phyloP scores from a whole-genome alignment of 306 rosid genomes.

The Malus asiatica region DNA sequence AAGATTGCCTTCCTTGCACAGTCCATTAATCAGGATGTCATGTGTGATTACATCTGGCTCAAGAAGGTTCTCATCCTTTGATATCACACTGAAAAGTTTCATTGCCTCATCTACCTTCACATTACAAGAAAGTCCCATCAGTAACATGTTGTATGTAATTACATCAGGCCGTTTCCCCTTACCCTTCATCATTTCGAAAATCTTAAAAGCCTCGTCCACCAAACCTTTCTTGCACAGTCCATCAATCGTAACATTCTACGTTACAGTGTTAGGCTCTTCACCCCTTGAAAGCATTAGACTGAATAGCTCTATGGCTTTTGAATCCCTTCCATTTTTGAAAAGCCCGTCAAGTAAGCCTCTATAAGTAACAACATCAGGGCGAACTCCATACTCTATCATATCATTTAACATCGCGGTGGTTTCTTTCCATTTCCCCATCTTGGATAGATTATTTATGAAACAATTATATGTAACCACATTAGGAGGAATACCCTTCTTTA shows the following conservation, averaged over 20 bases:
- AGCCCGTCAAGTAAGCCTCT: constrained; percentile 68
- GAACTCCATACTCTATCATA: constrained; percentile 46
- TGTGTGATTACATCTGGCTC: constrained; percentile 49
- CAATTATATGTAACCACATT: constrained; percentile 54
- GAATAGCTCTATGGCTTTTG: constrained; percentile 44
- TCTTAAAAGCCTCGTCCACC: constrained; percentile 42
- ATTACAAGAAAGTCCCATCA: constrained; percentile 47
- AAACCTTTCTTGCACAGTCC: constrained; percentile 71
- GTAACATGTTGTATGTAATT: constrained; percentile 58
- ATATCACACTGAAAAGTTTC: constrained; percentile 38
- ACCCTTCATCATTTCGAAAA: constrained; percentile 50
- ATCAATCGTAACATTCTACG: constrained; percentile 60
- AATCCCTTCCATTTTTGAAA: constrained; percentile 52
- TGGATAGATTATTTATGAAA: constrained; percentile 57
- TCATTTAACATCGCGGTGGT: constrained; percentile 45
- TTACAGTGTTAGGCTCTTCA: constrained; percentile 51
- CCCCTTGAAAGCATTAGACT: constrained; percentile 53
- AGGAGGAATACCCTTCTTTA: constrained; percentile 48
- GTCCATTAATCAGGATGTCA: constrained; percentile 53
- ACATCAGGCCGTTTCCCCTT: constrained; percentile 66
- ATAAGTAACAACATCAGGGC: constrained; percentile 52
- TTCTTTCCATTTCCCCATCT: constrained; percentile 56
- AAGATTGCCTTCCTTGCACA: constrained; percentile 48
- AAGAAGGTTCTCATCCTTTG: constrained; percentile 33
- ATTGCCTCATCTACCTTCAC: constrained; percentile 60